A percentile compares a stretch with the other conserved stretches of the same genome.
Evolutionary conservation across 345 rosid species (phyloP).

Genomic region (Eucalyptus guilfoylei): DNA sequence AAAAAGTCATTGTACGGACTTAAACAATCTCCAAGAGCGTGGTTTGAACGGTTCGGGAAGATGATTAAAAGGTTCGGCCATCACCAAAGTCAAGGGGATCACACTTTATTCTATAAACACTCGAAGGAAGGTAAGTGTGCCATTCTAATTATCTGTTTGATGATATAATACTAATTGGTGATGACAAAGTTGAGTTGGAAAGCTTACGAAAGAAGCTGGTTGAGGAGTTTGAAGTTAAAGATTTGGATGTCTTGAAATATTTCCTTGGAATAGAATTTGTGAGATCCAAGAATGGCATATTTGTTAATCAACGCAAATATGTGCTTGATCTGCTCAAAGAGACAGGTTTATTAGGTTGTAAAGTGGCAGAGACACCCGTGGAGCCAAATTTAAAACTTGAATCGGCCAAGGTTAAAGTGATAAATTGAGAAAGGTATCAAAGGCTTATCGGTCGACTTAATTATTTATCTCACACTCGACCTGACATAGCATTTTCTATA

Average conservation of each 20-base stretch:
- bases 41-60: neutral
- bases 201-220: neutral
- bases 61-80: neutral
- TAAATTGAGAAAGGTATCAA: too few relatives aligned
- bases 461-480: too few relatives aligned
- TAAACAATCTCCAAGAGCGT: neutral
- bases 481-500: too few relatives aligned
- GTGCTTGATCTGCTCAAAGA: neutral
- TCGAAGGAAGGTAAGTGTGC: neutral
- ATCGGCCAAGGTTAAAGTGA: too few relatives aligned
- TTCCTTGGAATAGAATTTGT: neutral
- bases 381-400: neutral
- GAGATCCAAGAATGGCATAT: neutral
- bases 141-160: neutral
- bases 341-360: neutral
- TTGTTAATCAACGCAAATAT: neutral
- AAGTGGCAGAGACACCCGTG: neutral
- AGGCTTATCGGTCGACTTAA: too few relatives aligned
- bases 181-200: neutral
- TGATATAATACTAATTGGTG: too few relatives aligned
- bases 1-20: neutral
- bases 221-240: neutral
- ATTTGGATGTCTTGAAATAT: neutral
- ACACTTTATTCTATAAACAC: neutral
- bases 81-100: neutral